Percentiles rank a stretch among this genome's conserved stretches.
Evolutionary conservation across 352 stramenopile genomes (phyloP).

Genomic region (Phytophthora ohioensis): DNA sequence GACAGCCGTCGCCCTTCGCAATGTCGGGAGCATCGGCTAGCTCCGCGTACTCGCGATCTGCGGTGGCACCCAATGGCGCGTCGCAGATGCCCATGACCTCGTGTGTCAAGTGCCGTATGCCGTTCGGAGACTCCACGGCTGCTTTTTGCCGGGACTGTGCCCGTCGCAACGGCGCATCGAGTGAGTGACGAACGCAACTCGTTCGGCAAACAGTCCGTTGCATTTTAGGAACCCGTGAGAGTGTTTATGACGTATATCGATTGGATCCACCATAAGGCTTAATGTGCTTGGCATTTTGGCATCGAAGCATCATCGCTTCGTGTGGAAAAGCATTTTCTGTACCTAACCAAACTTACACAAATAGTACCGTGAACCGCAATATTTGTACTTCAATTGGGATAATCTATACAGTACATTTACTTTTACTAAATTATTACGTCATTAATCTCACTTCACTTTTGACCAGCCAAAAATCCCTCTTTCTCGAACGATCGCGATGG

Average conservation of each 20-base stretch:
- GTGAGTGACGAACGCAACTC: constrained; percentile 24
- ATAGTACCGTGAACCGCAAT: constrained; percentile 3
- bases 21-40: constrained; percentile 26
- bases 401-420: not conserved
- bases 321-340: no score
- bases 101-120: constrained; percentile 64
- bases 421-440: not conserved
- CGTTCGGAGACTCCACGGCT: constrained; percentile 58
- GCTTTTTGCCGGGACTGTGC: constrained; percentile 69
- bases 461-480: constrained; percentile 18
- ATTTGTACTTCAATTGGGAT: not conserved
- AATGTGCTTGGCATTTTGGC: no score
- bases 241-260: constrained; percentile 12
- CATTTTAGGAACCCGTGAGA: constrained; percentile 25
- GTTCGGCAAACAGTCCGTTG: constrained; percentile 33
- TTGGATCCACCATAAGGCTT: not conserved
- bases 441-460: constrained; percentile 2
- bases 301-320: no score
- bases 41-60: constrained; percentile 24
- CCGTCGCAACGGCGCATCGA: constrained; percentile 18
- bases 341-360: not conserved
- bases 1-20: constrained; percentile 35
- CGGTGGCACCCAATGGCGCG: constrained; percentile 3
- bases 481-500: constrained; percentile 39
- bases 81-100: constrained; percentile 25